Percentiles rank a stretch among this genome's conserved stretches.
Conservation (phyloP, 306 rosid genomes). For the Senna siamea region DNA sequence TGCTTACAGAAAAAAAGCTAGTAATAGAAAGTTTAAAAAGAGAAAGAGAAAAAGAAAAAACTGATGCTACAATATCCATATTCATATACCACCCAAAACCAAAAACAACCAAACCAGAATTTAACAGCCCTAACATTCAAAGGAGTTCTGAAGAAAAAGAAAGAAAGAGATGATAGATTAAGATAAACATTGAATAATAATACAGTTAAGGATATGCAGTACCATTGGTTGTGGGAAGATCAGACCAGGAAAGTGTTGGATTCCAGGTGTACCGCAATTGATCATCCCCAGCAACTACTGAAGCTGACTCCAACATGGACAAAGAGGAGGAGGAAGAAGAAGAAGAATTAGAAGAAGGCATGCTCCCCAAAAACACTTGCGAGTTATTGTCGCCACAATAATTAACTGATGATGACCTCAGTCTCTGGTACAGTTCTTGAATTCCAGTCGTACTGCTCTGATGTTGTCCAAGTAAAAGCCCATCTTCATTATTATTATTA, state of each 20-base stretch:
- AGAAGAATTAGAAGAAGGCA: slow-evolving; percentile 50
- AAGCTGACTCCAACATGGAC: slow-evolving; percentile 65
- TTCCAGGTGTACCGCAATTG: slow-evolving; percentile 79
- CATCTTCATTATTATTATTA: background rate
- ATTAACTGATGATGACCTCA: slow-evolving; percentile 59
- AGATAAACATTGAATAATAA: background rate
- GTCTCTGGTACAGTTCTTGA: slow-evolving; percentile 83
- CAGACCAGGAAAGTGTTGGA: slow-evolving; percentile 74
- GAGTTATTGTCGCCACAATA: slow-evolving; percentile 48
- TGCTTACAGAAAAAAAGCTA: slow-evolving; percentile 21
- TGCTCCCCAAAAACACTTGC: slow-evolving; percentile 52
- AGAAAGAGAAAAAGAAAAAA: no score
- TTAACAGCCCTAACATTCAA: slow-evolving; percentile 35
- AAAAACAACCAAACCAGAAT: slow-evolving; percentile 35
- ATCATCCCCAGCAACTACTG: slow-evolving; percentile 56
- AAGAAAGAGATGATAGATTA: background rate
- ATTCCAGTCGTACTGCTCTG: slow-evolving; percentile 59
- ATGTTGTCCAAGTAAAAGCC: slow-evolving; percentile 46
- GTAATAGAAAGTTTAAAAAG: background rate
- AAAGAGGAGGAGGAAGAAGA: no score
- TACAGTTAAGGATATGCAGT: slow-evolving; percentile 61
- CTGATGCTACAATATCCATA: slow-evolving; percentile 43
- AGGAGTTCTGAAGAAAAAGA: slow-evolving; percentile 3
- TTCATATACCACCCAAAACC: slow-evolving; percentile 45
- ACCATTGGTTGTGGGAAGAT: slow-evolving; percentile 83